Base-by-base conservation (phyloP, 495 filamentous ascomycete species). In the Aspergillus avenaceus region DNA sequence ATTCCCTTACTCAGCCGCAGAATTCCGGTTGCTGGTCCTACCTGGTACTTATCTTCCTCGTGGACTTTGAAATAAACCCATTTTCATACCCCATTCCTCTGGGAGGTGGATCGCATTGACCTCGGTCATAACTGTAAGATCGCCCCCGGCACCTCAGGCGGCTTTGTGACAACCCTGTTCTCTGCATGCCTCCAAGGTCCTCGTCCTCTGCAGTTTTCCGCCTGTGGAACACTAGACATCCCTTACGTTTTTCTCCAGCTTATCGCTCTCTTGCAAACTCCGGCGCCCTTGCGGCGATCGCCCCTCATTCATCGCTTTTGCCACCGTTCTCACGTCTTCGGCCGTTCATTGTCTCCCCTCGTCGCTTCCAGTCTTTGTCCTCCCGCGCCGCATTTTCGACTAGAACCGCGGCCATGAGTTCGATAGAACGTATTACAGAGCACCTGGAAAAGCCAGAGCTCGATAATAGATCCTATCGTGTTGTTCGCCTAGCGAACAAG, bases 391-490 rank as follows among this genome's bases (percentile, higher is more conserved):
- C 56, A 27, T 56, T 55, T 42, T 63, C 65, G 45, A 54, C 67
- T 53, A 41, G 43, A 9, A 26, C 54, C 50, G 29, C 52, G 26
- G 66, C 34, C 49, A 78, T 78, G 63, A 56, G 72, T 42, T 72
- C 78, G 8, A 81, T 84, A 53, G 79, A 87, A 63, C 75, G 83
- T 49, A 72, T 98, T 49, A 83, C 91, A 27, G 88, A 96, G 66
- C 63, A 78, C 28, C 69, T 99, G 41, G 90, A 97, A 74, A 86
- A 84, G 53, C 92, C 93, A 3, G 85, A 84, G 49, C 76, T 97
- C 28, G 93, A 98, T 64, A 85, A 96, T 63, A 81, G 93, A 16
- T 80, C 79, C 2, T 99, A 99, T 64, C 78, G 91, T 27, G 90
- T 99, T 57, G 84, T 97, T 52, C 79, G 80, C 48, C 72, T 99